phyloP scores from a whole-genome alignment of 768 basidiomycete species.

The Artomyces pyxidatus region DNA sequence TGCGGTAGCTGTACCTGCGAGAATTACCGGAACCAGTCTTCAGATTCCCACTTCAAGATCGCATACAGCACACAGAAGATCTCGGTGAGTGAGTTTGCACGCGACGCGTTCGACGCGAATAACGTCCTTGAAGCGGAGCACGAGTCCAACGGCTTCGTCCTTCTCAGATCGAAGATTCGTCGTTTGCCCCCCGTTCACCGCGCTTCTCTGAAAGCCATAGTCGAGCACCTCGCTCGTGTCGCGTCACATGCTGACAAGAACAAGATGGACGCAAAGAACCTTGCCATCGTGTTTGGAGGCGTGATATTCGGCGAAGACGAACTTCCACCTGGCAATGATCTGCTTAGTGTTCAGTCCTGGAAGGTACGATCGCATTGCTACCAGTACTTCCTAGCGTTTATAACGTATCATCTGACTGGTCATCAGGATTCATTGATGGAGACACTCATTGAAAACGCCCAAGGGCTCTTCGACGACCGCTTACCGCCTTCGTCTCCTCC shows the following conservation, averaged over 20 bases:
- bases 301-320: conserved; percentile 93
- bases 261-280: conserved; percentile 91
- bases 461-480: conserved; percentile 58
- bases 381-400: no score
- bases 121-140: conserved; percentile 49
- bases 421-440: conserved; percentile 70
- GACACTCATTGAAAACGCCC: conserved; percentile 68
- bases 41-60: conserved; percentile 69
- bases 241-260: conserved; percentile 61
- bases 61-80: conserved; percentile 73
- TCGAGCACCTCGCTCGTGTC: conserved; percentile 79
- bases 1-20: conserved; percentile 61
- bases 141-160: conserved; percentile 55
- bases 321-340: conserved; percentile 57
- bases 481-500: conserved; percentile 45
- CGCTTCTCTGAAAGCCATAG: conserved; percentile 67
- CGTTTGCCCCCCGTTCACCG: conserved; percentile 79
- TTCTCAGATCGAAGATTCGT: conserved; percentile 83
- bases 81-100: conserved; percentile 42
- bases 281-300: conserved; percentile 84
- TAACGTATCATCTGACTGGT: not conserved
- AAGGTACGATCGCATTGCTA: no score
- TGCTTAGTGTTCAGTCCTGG: conserved; percentile 62
- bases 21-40: conserved; percentile 89
- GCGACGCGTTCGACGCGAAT: not conserved